Evolutionary conservation across 495 filamentous ascomycete genomes (phyloP), one percentile per base, ranked within the genome.

Genomic region (Annulohypoxylon stygium): DNA sequence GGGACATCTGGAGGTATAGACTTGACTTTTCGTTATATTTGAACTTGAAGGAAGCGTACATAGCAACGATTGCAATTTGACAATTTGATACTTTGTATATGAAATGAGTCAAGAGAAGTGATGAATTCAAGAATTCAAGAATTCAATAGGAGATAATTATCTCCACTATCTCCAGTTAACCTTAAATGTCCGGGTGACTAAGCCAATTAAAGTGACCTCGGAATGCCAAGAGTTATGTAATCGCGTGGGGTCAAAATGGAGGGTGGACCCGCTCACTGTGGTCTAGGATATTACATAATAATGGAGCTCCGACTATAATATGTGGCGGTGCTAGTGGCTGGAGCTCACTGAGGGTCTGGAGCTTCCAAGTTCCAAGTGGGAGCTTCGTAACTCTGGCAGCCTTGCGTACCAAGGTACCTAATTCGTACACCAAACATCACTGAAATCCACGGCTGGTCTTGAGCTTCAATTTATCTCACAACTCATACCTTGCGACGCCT

Each of bases 381-480:
- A 76, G 75, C 76, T 76, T 77, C 74, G 75, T 78, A 77, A 78
- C 70, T 73, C 69, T 75, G 70, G 74, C 73, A 78, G 74, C 77
- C 77, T 77, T 79, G 77, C 55, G 50, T 69, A 57, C 61, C 30
- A 61, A 60, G 39, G 18, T 67, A 50, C 51, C 26, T 41, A 61
- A 34, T 64, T 62, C 69, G 61, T 65, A 47, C 43, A 18, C 18
- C n/a, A 59, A 65, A 69, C 66, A 65, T 62, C 61, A 68, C 54
- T 43, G 48, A 62, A 23, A 54, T 37, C 18, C 55, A 26, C 50
- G 25, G 61, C 64, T 61, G 59, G 51, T 47, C 60, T 51, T 11
- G 54, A 74, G 39, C 62, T 67, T 61, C 20, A 62, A 48, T 37
- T 48, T 41, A 58, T 16, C 61, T 68, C 18, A 47, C 69, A 11